phyloP scores from a whole-genome alignment of 2,329 filamentous ascomycete genomes.

The Chalaropsis ovoidea region DNA sequence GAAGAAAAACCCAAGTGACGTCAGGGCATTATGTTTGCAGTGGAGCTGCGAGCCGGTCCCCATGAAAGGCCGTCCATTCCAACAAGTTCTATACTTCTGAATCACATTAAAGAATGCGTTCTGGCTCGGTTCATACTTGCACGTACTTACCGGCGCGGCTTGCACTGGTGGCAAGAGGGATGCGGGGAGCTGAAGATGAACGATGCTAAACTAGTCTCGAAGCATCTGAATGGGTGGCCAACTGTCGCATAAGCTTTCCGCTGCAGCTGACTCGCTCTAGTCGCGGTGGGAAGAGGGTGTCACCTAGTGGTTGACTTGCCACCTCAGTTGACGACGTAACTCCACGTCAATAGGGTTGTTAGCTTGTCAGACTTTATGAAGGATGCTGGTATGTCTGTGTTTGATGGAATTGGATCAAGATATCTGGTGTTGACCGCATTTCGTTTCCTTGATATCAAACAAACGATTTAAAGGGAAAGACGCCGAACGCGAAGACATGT shows the following conservation, averaged over 20 bases:
- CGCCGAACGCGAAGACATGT: not conserved
- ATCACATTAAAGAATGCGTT: not conserved
- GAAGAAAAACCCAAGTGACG: conserved; percentile 4
- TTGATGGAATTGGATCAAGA: not conserved
- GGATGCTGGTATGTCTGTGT: not conserved
- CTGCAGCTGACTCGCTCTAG: not conserved
- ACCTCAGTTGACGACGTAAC: not conserved
- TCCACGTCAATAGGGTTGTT: not conserved
- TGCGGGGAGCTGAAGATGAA: not conserved
- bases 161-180: not conserved
- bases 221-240: not conserved
- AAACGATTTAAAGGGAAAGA: not conserved
- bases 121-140: not conserved
- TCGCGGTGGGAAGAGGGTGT: not conserved
- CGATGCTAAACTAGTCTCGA: conserved; percentile 3
- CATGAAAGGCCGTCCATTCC: not conserved
- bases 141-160: not conserved
- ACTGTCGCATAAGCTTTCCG: not conserved
- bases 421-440: not conserved
- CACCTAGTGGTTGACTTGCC: not conserved
- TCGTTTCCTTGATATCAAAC: not conserved
- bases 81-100: not conserved
- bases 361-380: not conserved
- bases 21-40: conserved; percentile 3
- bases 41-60: not conserved